Evolutionary conservation across 495 filamentous ascomycete species (phyloP), one percentile per base, ranked within the genome.

Genomic region (Penicillium cosmopolitanum): DNA sequence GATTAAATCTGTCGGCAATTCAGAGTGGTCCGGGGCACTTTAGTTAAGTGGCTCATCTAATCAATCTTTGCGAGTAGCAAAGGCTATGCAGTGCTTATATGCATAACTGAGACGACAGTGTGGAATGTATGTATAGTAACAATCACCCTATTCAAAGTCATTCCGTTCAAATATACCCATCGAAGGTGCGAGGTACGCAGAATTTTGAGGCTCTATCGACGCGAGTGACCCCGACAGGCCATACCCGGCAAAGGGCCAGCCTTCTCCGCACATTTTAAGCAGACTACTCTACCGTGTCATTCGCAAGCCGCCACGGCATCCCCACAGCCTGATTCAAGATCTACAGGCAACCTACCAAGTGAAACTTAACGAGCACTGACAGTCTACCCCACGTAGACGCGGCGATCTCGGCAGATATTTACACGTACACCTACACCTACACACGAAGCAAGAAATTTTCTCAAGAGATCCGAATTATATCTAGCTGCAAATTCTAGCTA

Each of bases 401-500:
- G 36, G 10, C 36, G 36, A 28, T 43, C 44, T 21, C 44, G 10
- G 36, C 34, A 12, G 2, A 48, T n/a, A 48, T 48, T 28, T 15
- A 25, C 23, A 12, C 9, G 2, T 21, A 21, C 19, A 21, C 19
- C 12, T 51, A 55, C 43, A 33, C 7, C 12, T 51, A 55, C 43
- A 33, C 7, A 10, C 16, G 21, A 31, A 48, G n/a, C 16, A 10
- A 34, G 44, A 50, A 31, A 57, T 42, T 60, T 31, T 54, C 56
- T 47, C 42, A 65, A 31, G 58, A 65, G 48, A 53, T 55, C 56
- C 54, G 58, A 53, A 55, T 50, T 50, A 21, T 51, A 51, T 52
- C 4, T 28, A 42, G 51, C 33, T 33, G 43, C 47, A 48, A 48
- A 56, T 60, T 55, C 63, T 66, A 66, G 60, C 53, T 56, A 66